A percentile compares a stretch with the other conserved stretches of the same genome.
Conservation (phyloP, 176 grass and related monocot species). For the Oryza nivara region DNA sequence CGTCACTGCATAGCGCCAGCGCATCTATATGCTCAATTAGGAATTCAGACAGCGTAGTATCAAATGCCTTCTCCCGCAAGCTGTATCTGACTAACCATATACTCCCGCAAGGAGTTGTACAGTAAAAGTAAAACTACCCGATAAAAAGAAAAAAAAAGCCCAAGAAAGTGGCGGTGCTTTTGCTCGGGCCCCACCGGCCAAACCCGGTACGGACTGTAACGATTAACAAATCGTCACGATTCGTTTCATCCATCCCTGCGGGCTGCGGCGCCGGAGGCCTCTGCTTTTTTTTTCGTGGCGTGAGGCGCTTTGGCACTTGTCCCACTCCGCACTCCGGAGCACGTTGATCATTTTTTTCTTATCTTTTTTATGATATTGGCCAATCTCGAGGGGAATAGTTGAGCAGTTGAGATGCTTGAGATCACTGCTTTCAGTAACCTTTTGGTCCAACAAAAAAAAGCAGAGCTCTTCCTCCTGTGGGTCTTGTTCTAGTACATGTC, state of each 20-base stretch:
- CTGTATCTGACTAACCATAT: no score
- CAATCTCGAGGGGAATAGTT: neutral
- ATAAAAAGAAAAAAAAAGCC: neutral
- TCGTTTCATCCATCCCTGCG: neutral
- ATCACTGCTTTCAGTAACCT: neutral
- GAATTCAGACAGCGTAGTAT: neutral
- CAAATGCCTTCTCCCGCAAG: constrained; percentile 7
- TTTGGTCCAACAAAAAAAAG: neutral
- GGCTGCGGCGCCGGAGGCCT: neutral
- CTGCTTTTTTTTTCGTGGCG: neutral
- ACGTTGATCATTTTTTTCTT: neutral
- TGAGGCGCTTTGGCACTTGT: constrained; percentile 24
- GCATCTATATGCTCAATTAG: neutral
- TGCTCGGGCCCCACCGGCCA: neutral
- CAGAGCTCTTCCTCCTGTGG: neutral
- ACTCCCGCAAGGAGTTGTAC: no score
- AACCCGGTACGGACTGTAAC: neutral
- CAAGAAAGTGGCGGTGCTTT: neutral
- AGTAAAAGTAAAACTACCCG: no score
- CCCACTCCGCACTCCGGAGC: neutral
- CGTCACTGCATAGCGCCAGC: neutral
- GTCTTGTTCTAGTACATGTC: no score
- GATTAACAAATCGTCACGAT: neutral
- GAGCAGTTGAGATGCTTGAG: neutral
- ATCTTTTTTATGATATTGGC: neutral